Evolutionary conservation across 2,329 filamentous ascomycete genomes (phyloP), one percentile per base, ranked within the genome.

Genomic region (Trichoderma cornu-damae): DNA sequence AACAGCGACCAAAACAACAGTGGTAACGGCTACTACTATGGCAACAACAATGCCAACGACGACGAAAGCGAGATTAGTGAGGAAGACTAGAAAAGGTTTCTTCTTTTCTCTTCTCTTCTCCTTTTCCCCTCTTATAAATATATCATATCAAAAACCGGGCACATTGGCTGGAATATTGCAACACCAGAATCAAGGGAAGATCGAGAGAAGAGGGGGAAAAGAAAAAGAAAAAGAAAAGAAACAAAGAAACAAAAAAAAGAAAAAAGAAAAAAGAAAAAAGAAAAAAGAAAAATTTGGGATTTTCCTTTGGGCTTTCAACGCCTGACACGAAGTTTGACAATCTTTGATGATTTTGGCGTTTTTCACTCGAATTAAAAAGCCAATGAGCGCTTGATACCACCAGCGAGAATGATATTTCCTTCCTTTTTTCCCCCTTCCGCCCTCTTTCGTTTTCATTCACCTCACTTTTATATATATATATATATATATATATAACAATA

Each of bases 1-100:
- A 80, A 80, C 34, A 72, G 76, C 26, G 48, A 35, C 62, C 73
- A 79, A 60, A 74, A 78, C 24, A 79, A 75, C 34, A 78, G 73
- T 60, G 73, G 43, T 14, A 42, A 11, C 6, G 16, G 32, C 42
- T 47, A 37, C 42, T 34, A 44, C 30, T 46, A 44, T 16, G 12
- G 38, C 42, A 47, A 46, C 16, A 38, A 38, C 16, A 55, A 55
- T 22, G 43, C 77, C 26, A 34, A 60, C 18, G 75, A 77, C 24
- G 81, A 83, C 52, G 83, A 86, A 68, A 86, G 83, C 62, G 82
- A 85, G 63, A 83, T 86, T 54, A 86, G 84, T 62, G 84, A 86
- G 67, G 84, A 86, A 67, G 84, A 86, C 66, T 86, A 71, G 38
- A 48, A 2, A 1, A 20, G 4, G n/a, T n/a, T n/a, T n/a, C n/a